Evolutionary conservation across 352 stramenopile species (phyloP).

Genomic region (Thraustotheca clavata): DNA sequence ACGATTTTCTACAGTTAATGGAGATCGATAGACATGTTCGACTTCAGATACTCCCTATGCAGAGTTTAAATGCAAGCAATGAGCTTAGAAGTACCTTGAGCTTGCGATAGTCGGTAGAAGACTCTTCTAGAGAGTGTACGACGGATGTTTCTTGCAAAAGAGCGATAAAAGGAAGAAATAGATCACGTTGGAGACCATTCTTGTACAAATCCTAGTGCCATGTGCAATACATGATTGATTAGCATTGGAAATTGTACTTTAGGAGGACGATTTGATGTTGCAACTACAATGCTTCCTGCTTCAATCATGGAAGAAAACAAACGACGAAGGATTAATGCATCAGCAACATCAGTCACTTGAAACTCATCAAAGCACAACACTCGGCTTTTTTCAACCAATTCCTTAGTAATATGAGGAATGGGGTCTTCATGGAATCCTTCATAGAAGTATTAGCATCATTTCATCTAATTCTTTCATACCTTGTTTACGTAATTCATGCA

Average conservation of each 20-base stretch:
- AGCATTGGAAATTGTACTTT: no score
- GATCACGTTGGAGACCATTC: slow-evolving; percentile 91
- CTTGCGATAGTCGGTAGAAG: slow-evolving; percentile 74
- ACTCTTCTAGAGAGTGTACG: slow-evolving; percentile 66
- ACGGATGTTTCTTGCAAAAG: slow-evolving; percentile 84
- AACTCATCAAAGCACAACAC: slow-evolving; percentile 99
- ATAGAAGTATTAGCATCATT: slow-evolving; percentile 38
- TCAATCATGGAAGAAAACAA: slow-evolving; percentile 90
- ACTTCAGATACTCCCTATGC: slow-evolving; percentile 30
- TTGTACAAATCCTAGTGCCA: slow-evolving; percentile 87
- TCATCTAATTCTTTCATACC: slow-evolving; percentile 32
- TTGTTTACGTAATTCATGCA: slow-evolving; percentile 90
- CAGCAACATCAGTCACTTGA: slow-evolving; percentile 95
- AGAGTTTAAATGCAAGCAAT: neutral
- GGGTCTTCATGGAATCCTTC: slow-evolving; percentile 46
- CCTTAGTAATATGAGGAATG: slow-evolving; percentile 75
- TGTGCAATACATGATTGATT: neutral
- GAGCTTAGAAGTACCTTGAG: slow-evolving; percentile 29
- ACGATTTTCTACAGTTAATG: slow-evolving; percentile 36
- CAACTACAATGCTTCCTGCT: slow-evolving; percentile 90
- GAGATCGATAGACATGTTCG: slow-evolving; percentile 64
- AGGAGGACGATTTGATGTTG: slow-evolving; percentile 93
- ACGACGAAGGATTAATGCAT: slow-evolving; percentile 92
- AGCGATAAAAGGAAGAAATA: slow-evolving; percentile 96
- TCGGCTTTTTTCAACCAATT: slow-evolving; percentile 80